Conservation (phyloP, 768 basidiomycete species). For the Gloeostereum incarnatum region DNA sequence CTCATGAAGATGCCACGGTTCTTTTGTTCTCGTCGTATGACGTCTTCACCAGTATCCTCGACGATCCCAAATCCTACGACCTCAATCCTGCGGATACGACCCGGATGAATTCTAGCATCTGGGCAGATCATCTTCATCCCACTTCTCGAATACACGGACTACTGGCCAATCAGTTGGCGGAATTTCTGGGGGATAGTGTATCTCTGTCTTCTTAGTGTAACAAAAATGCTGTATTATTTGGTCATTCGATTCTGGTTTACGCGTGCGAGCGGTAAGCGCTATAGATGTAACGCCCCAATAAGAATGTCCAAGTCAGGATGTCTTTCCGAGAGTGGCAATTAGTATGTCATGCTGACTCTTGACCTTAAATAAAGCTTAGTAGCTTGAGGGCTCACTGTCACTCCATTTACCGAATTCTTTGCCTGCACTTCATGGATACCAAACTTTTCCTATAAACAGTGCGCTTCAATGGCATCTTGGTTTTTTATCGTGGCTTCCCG, state of each 20-base stretch:
- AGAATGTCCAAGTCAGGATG: no score
- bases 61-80: constrained; percentile 31
- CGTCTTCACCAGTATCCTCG: constrained; percentile 35
- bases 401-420: neutral
- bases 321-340: no score
- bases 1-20: constrained; percentile 35
- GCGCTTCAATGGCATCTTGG: constrained; percentile 38
- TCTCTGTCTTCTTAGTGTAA: no score
- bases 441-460: neutral
- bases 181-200: no score
- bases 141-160: no score
- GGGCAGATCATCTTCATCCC: constrained; percentile 46
- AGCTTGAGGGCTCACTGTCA: neutral
- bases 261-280: neutral
- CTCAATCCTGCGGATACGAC: constrained; percentile 27
- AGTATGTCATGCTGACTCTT: neutral
- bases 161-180: no score
- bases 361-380: neutral
- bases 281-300: no score
- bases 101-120: no score
- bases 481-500: constrained; percentile 51
- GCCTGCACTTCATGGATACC: neutral
- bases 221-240: neutral
- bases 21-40: constrained; percentile 40
- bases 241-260: neutral